Base-by-base conservation (phyloP, 2,329 filamentous ascomycete genomes). In the Boeremia exigua region DNA sequence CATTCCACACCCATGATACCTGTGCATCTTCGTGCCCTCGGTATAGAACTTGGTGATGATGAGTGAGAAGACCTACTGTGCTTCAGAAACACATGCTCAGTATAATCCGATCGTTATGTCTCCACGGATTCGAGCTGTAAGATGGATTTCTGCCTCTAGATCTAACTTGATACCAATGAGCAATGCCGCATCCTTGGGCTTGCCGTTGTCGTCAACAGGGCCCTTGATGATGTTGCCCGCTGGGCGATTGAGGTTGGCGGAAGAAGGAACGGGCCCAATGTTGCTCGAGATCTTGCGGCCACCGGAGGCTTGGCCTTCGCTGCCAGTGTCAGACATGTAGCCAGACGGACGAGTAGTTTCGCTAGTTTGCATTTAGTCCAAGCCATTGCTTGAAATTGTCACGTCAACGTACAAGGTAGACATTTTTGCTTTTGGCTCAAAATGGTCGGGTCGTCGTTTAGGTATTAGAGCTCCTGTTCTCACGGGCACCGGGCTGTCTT, bases 111-210 rank as follows among this genome's bases (percentile, higher is more conserved):
- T 80, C 17, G 81, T 80, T 65, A 87, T 86, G 69, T 87, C 85
- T 79, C 85, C 84, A 42, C 83, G 78, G 57, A 87, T 78, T 47
- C 84, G 74, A 44, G 85, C 84, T 15, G 84, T 87, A 60, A 87
- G 73, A 69, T 87, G 84, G 38, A 87, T 82, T 69, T 87, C 84
- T 12, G 84, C 84, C 70, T 87, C 84, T 17, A 87, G 74, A 67
- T 87, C 85, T 32, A 87, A 77, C 78, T 87, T 86, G 76, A 87
- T 86, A 52, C 84, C 84, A 33, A 87, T 78, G 63, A 86, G 78
- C 38, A 87, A 77, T 1, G 83, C 84, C 4, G 85, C 82, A 36
- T 81, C 73, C 74, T 85, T 87, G 56, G 82, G 77, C 63, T 84
- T 82, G 56, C 85, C 84, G 49, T 86, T 75, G 28, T 83, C 81